Percentiles rank a stretch among this genome's conserved stretches.
Conservation (phyloP, 768 basidiomycete genomes). For the Boletus reticulatus region DNA sequence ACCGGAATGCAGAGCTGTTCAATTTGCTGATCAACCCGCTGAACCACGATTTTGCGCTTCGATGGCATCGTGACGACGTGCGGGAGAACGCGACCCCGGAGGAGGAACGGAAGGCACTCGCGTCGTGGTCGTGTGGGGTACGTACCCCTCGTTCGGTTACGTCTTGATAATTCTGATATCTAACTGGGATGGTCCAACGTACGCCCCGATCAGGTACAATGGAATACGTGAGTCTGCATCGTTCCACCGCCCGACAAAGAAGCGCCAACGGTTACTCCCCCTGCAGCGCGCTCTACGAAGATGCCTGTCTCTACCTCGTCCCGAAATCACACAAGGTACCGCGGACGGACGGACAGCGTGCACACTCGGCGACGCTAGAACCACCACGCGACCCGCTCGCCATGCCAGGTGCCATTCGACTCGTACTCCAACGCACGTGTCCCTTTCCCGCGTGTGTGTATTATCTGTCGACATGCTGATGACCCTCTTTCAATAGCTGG, state of each 20-base stretch:
- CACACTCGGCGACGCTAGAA: slow-evolving; percentile 46
- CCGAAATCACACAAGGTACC: slow-evolving; percentile 63
- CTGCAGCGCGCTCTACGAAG: slow-evolving; percentile 60
- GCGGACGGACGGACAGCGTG: slow-evolving; percentile 57
- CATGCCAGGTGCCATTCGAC: slow-evolving; percentile 67
- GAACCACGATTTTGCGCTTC: slow-evolving; percentile 61
- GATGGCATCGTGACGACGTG: slow-evolving; percentile 83
- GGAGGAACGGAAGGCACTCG: slow-evolving; percentile 58
- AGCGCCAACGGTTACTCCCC: background rate
- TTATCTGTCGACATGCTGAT: background rate
- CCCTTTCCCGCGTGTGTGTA: no score
- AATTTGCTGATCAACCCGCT: slow-evolving; percentile 73
- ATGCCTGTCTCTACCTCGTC: slow-evolving; percentile 68
- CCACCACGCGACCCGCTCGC: slow-evolving; percentile 56
- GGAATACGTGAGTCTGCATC: slow-evolving; percentile 63
- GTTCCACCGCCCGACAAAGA: no score
- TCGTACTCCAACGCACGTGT: slow-evolving; percentile 52
- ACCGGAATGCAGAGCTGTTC: slow-evolving; percentile 50
- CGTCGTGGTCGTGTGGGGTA: slow-evolving; percentile 65
- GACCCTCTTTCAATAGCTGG: slow-evolving; percentile 40
- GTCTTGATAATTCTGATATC: no score
- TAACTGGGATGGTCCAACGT: background rate
- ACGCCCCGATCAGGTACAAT: slow-evolving; percentile 54
- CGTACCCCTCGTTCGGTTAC: background rate
- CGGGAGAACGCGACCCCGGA: slow-evolving; percentile 52